Evolutionary conservation across 805 yeast species (phyloP), one percentile per base, ranked within the genome.

Genomic region (Ogataea haglerorum): DNA sequence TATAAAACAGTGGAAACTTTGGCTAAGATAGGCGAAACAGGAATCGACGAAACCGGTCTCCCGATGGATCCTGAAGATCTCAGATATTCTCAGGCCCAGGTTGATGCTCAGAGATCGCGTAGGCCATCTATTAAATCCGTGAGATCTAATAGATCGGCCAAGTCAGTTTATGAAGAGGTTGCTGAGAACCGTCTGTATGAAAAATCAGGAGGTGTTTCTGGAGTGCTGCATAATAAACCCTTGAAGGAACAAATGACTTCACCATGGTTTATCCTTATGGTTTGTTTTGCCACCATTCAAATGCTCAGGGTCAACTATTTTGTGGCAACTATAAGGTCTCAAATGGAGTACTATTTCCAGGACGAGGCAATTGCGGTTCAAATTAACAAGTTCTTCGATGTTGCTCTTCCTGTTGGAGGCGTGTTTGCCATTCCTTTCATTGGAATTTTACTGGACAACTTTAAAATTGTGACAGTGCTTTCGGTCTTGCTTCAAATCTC

Each of bases 251-350:
- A 76, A 54, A 51, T 75, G 18, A 36, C 45, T 9, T 71, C 85
- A 4, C 74, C 84, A 3, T 88, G 96, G 93, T 91, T 89, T 59
- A 56, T 72, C 35, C 63, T 89, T 41, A 84, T 88, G 85, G 76
- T 86, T 18, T 56, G 77, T 2, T 86, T 89, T 61, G 85, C 96
- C 5, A 76, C 90, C 3, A 74, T 90, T 42, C 95, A 88, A 61
- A 90, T 90, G 96, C 72, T 91, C 31, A 72, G 97, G 59, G 82
- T 90, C 51, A 90, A 90, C 67, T 91, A 86, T 62, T 91, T 88
- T 63, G 93, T 90, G 40, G 97, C 96, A 7, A 87, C 97, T 2
- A 69, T 90, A 25, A 76, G 80, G 54, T 68, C 95, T 0, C 97
- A 90, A 65, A 95, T 88, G 68, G 73, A 72, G 18, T 91, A 69